A percentile compares a stretch with the other conserved stretches of the same genome.
These are phyloP conservation scores for Podaxis mareebaensis DNA, from an alignment of 768 basidiomycete species.

Conservation along the genomic window DNA sequence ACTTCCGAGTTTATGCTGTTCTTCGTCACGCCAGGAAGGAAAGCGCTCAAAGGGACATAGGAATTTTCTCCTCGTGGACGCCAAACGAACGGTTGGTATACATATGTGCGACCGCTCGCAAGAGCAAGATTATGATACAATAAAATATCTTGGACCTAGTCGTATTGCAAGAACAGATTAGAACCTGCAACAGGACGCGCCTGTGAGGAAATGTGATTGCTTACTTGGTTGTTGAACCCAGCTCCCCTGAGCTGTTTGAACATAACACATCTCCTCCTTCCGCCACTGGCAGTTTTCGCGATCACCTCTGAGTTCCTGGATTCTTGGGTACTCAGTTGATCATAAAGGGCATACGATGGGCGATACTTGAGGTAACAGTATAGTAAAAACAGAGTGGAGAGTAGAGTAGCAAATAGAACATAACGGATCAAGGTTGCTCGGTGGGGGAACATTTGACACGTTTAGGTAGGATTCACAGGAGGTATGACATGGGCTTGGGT, in stretches of 20 bases:
- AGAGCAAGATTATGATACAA: slow-evolving; percentile 47
- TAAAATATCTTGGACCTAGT: slow-evolving; percentile 46
- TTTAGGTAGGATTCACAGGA: neutral
- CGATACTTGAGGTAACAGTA: slow-evolving; percentile 35
- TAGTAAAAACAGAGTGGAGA: slow-evolving; percentile 12
- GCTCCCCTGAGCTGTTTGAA: slow-evolving; percentile 49
- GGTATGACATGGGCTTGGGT: neutral
- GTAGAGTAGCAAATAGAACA: neutral
- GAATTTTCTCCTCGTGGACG: slow-evolving; percentile 42
- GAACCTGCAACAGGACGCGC: neutral
- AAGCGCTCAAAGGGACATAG: slow-evolving; percentile 42
- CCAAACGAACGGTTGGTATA: slow-evolving; percentile 49
- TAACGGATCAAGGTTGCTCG: neutral
- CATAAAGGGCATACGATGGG: slow-evolving; percentile 42
- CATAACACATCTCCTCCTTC: slow-evolving; percentile 37
- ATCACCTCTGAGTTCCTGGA: slow-evolving; percentile 28
- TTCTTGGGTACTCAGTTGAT: slow-evolving; percentile 30
- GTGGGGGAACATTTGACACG: neutral
- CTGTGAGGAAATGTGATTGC: neutral
- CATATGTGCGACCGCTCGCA: slow-evolving; percentile 38
- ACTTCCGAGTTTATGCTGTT: slow-evolving; percentile 35
- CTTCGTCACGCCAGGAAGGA: slow-evolving; percentile 39
- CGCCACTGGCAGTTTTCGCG: slow-evolving; percentile 19
- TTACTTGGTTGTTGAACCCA: slow-evolving; percentile 51
- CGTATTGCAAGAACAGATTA: neutral